phyloP scores from a whole-genome alignment of 371 early-diverging fungal species.

The Mucor mucedo region DNA sequence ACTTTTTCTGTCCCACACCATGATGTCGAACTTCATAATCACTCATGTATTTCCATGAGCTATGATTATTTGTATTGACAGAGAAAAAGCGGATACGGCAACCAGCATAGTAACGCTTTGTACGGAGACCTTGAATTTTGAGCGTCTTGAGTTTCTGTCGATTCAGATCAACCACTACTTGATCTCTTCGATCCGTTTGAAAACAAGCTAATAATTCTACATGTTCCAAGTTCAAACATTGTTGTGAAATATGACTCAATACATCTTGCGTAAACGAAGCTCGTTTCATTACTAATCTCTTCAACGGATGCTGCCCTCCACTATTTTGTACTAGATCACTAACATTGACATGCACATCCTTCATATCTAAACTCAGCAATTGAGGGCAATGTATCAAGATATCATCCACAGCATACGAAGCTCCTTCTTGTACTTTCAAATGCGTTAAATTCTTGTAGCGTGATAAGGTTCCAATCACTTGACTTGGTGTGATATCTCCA shows the following conservation, averaged over 20 bases:
- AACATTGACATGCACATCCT: conserved; percentile 8
- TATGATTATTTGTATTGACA: not conserved
- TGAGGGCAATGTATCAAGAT: conserved; percentile 10
- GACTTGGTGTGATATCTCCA: not conserved
- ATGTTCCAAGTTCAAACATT: conserved; percentile 14
- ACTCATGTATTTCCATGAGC: conserved; percentile 26
- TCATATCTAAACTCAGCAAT: conserved; percentile 9
- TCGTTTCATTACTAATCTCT: conserved; percentile 12
- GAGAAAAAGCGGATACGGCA: conserved; percentile 26
- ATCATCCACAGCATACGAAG: conserved; percentile 11
- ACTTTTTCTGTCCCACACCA: conserved; percentile 18
- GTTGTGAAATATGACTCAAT: conserved; percentile 6
- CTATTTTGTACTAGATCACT: not conserved
- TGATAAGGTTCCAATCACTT: conserved; percentile 18
- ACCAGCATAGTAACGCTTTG: conserved; percentile 20
- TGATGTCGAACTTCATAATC: conserved; percentile 19
- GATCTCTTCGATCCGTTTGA: conserved; percentile 25
- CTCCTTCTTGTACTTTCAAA: conserved; percentile 22
- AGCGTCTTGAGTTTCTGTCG: conserved; percentile 9
- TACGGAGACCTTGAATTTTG: conserved; percentile 24
- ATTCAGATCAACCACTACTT: conserved; percentile 11
- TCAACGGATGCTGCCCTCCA: conserved; percentile 11
- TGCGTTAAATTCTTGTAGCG: conserved; percentile 12
- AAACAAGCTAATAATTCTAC: conserved; percentile 18
- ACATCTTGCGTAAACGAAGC: conserved; percentile 21